Base-by-base conservation (phyloP, 805 yeast genomes). In the Barnettozyma pratensis region DNA sequence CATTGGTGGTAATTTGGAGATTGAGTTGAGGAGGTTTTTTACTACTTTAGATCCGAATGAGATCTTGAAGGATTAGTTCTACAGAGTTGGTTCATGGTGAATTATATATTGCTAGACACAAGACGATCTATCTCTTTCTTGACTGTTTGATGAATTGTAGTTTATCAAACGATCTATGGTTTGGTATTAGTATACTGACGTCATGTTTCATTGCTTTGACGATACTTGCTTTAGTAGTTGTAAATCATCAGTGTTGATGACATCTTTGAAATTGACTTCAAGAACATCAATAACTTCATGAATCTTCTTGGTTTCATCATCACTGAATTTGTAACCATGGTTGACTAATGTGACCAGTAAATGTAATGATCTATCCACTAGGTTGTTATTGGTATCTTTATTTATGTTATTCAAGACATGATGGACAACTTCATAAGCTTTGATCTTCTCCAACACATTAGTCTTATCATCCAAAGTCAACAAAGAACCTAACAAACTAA, bases 401-500 rank as follows among this genome's bases (percentile, higher is more conserved):
- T 57, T 50, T 27, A 55, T 54, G 39, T 67, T 39, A 40, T 52
- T 52, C 11, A 60, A 53, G n/a, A 70, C 56, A 8, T 66, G 55
- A 4, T 60, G 40, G 7, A 57, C 52, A 9, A 70, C 53, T 11
- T 60, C 57, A 37, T 56, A 55, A 40, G 63, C 63, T 12, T 56
- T 52, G 29, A 85, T 63, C 37, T 74, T 68, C 5, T 61, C 53
- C 31, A 65, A 59, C 37, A 72, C 70, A 10, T 72, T 74, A 9
- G 66, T 62, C 37, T 71, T 67, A 14, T 47, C 45, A 4, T 77
- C 80, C 2, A 80, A 75, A 8, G 86, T 76, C 35, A 85, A 61
- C 12, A 83, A 65, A 1, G 90, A 79, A n/a, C 82, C 73, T 3
- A 83, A 54, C 44, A 83, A 59, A 9, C 87, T 81, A 38, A 84